Base-by-base conservation (phyloP, 768 basidiomycete species). In the Pleurotus tuber-regium region DNA sequence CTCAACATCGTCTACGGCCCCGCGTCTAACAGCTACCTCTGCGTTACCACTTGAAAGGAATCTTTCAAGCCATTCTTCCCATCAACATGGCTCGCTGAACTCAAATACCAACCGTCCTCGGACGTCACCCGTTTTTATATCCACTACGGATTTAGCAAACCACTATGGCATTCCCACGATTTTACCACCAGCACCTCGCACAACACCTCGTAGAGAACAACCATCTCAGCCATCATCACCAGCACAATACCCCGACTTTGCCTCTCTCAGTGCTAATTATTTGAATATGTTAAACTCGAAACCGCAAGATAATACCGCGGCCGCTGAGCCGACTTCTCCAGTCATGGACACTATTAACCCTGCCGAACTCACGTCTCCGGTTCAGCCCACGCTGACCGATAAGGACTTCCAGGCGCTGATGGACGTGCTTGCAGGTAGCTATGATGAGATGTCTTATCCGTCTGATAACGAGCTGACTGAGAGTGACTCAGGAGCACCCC, bases 151-250 rank as follows among this genome's bases (percentile, higher is more conserved):
- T 71, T 72, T 87, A 51, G 83, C 86, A 60, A 75, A 82, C 62
- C 87, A 88, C 53, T 83, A 89, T 87, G 87, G 87, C 70, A 82
- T 89, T 64, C 87, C 88, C 54, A 79, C 82, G 58, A 78, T 74
- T 56, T 67, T 90, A 42, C 87, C 88, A 40, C 82, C 80, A 47
- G 79, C 81, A 51, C 87, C 87, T 54, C 77, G 80, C 49, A 80
- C 81, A 64, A 74, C 73, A 58, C 74, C 78, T 52, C 75, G 66
- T 63, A 74, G 75, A 69, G 67, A 72, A 60, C 68, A 73, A 52
- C 62, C 72, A 56, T 47, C 66, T 57, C 63, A 70, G 59, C 35
- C 63, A 60, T 60, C 68, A 5, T 36, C 21, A 12, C 24, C 41
- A 5, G 28, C n/a, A n/a, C n/a, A 53, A 52, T 64, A 61, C 30